Conservation (phyloP, 257 asterid genomes). For the Buddleja alternifolia region DNA sequence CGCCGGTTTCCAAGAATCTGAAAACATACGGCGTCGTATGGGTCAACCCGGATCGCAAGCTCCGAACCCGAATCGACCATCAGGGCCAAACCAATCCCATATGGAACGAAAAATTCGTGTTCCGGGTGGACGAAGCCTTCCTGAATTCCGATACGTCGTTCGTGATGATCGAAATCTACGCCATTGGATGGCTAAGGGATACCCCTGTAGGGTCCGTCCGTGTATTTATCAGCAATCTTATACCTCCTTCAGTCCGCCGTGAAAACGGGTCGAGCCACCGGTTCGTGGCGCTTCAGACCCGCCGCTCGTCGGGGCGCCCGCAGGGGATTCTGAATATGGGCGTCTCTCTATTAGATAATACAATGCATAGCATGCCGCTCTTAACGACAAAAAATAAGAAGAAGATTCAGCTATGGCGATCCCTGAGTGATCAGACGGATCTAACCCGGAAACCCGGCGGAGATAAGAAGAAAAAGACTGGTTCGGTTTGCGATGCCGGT, state of each 20-base stretch:
- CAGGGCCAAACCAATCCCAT: slow-evolving; percentile 60
- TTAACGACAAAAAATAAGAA: slow-evolving; percentile 15
- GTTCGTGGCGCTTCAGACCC: slow-evolving; percentile 66
- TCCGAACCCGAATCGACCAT: slow-evolving; percentile 48
- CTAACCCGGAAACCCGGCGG: slow-evolving; percentile 22
- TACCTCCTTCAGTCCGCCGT: slow-evolving; percentile 41
- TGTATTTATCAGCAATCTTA: slow-evolving; percentile 36
- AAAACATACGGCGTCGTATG: slow-evolving; percentile 61
- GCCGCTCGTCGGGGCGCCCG: slow-evolving; percentile 72
- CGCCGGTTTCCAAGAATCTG: slow-evolving; percentile 37
- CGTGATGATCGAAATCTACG: slow-evolving; percentile 38
- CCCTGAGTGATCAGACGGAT: slow-evolving; percentile 48
- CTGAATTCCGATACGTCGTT: slow-evolving; percentile 50
- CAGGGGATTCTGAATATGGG: slow-evolving; percentile 78
- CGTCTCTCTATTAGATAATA: slow-evolving; percentile 54
- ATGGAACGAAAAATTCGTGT: slow-evolving; percentile 70
- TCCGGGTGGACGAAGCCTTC: slow-evolving; percentile 51
- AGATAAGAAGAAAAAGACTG: not conserved
- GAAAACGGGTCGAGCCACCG: slow-evolving; percentile 31
- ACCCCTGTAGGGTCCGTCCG: slow-evolving; percentile 40
- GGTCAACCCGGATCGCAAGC: slow-evolving; percentile 53
- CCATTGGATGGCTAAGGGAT: slow-evolving; percentile 43
- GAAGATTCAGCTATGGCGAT: slow-evolving; percentile 32
- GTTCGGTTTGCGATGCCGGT: slow-evolving; percentile 32
- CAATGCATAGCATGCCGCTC: slow-evolving; percentile 63